phyloP scores from a whole-genome alignment of 805 yeast genomes.

The Priceomyces melissophilus region DNA sequence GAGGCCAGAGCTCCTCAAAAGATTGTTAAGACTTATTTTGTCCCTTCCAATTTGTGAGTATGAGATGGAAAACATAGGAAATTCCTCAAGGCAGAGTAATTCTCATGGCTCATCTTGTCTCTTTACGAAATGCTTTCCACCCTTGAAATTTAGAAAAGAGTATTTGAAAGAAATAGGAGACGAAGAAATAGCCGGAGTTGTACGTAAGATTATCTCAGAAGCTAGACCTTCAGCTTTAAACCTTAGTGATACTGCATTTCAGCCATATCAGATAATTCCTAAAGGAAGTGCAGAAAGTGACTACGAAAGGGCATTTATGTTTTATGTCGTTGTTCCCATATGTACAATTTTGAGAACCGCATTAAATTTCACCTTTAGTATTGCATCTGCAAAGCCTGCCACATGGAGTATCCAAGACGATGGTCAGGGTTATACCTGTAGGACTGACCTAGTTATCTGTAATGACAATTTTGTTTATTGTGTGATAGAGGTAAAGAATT shows the following conservation, averaged over 20 bases:
- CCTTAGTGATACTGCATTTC: not conserved
- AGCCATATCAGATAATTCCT: not conserved
- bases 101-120: not conserved
- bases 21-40: not conserved
- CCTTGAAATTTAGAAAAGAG: not conserved
- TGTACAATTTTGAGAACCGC: not conserved
- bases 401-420: not conserved
- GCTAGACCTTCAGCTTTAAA: not conserved
- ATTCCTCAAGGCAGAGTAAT: not conserved
- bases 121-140: not conserved
- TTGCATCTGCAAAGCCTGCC: constrained; percentile 1
- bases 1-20: not conserved
- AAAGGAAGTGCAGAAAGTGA: not conserved
- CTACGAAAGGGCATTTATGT: not conserved
- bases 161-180: constrained; percentile 47
- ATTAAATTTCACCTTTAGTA: not conserved
- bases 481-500: constrained; percentile 2
- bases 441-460: constrained; percentile 1
- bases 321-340: not conserved
- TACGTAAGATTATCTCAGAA: constrained; percentile 20
- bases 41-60: constrained; percentile 5
- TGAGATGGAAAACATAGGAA: not conserved
- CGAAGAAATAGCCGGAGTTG: constrained; percentile 33
- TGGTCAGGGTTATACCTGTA: not conserved
- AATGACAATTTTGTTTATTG: not conserved